Evolutionary conservation across 2,329 filamentous ascomycete species (phyloP).

Genomic region (Colletotrichum aenigma): DNA sequence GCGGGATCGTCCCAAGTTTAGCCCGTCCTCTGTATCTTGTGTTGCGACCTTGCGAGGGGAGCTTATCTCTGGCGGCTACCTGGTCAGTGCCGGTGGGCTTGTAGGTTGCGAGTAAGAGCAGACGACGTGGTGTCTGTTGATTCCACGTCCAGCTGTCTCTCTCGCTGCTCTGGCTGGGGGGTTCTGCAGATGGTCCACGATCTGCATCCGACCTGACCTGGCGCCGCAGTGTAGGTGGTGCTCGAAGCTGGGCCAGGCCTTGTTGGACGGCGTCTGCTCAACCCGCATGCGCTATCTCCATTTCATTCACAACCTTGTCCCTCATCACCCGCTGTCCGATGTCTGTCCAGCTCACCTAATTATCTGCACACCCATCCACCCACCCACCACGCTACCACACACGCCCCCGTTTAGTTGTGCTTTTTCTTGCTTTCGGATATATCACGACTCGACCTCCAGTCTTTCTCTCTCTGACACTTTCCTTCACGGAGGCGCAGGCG

Average conservation of each 20-base stretch:
- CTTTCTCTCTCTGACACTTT: neutral
- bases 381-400: neutral
- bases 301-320: neutral
- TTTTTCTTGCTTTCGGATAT: neutral
- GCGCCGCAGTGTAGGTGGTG: neutral
- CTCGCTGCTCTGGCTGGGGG: neutral
- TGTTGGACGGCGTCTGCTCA: neutral
- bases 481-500: neutral
- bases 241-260: neutral
- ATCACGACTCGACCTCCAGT: neutral
- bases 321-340: neutral
- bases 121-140: neutral
- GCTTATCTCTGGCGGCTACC: neutral
- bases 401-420: neutral
- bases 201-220: neutral
- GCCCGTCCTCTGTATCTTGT: neutral
- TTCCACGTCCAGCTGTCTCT: neutral
- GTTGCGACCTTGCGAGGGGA: neutral
- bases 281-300: neutral
- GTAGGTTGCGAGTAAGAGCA: neutral
- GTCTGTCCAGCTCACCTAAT: neutral
- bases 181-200: neutral
- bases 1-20: neutral
- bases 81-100: neutral
- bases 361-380: neutral